Evolutionary conservation across 2,329 filamentous ascomycete genomes (phyloP), one percentile per base, ranked within the genome.

Genomic region (Arthrobotrys pseudoclavata): DNA sequence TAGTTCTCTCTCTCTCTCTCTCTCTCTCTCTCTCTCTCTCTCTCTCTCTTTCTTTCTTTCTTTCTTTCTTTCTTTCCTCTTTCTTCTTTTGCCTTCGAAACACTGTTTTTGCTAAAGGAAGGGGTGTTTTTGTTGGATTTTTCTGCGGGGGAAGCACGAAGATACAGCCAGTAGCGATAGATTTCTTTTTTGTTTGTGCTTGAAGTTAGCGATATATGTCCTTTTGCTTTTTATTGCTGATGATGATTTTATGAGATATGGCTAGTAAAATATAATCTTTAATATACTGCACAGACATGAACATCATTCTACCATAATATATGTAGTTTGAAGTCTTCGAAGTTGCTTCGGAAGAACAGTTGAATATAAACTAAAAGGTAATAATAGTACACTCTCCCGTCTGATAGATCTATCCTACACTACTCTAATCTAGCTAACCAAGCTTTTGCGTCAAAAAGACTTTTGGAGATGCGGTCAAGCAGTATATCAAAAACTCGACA

Each of bases 381-480:
- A 45, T 45, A 45, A 20, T 45, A 45, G 10, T 45, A 45, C 48
- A 71, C 57, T 71, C 60, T 45, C 37, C 22, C n/a, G 20, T 42
- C 48, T 45, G 42, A 45, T 18, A 45, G 6, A 45, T 45, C 42
- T 45, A 45, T 45, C 42, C n/a, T 45, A 45, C 42, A 45, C 42
- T 45, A 45, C n/a, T 60, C 69, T 72, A 72, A 66, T 45, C 45
- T 63, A 70, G 61, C 67, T 37, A 40, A 69, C 31, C 47, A 26
- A 50, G 22, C 42, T 52, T 69, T 67, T 61, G 45, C 37, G 29
- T 69, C 37, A 62, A 52, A 37, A 50, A 15, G 37, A 40, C 20
- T 60, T 60, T 60, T 60, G 29, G 26, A 61, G 34, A 57, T 22
- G 52, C n/a, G n/a, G n/a, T 57, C 29, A 60, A 60, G 53, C 15